Conservation (phyloP, 805 yeast genomes). For the Metschnikowia amazonensis region DNA sequence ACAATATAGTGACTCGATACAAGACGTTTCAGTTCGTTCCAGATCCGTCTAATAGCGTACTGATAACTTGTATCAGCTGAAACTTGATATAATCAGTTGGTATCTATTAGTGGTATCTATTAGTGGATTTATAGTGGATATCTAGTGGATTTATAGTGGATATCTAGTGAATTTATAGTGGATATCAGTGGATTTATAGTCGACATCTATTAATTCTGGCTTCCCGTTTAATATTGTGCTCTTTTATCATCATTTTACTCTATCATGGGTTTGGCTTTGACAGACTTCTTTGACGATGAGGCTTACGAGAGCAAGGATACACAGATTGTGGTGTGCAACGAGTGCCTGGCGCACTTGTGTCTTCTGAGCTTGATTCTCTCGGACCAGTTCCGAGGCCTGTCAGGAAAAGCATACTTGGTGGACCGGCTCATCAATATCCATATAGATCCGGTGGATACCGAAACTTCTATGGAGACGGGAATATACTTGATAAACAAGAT, state of each 20-base stretch:
- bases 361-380: conserved; percentile 33
- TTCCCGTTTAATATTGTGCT: too few species aligned
- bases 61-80: too few species aligned
- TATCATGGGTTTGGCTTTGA: conserved; percentile 38
- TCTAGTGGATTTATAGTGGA: too few species aligned
- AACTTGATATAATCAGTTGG: too few species aligned
- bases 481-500: conserved; percentile 34
- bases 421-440: conserved; percentile 35
- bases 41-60: too few species aligned
- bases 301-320: conserved; percentile 35
- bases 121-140: too few species aligned
- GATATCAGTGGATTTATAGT: too few species aligned
- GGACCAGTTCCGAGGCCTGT: conserved; percentile 37
- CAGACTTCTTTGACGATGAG: conserved; percentile 37
- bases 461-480: conserved; percentile 40
- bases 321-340: conserved; percentile 39
- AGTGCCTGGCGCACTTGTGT: conserved; percentile 41
- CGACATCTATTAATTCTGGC: too few species aligned
- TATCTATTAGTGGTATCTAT: background rate
- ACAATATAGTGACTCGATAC: background rate
- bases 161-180: too few species aligned
- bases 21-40: too few species aligned
- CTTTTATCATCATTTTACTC: too few species aligned
- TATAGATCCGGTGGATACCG: conserved; percentile 25
- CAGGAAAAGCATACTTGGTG: conserved; percentile 41